Conservation (phyloP, 1,284 basidiomycete species). For the Cutaneotrichosporon sp. region DNA sequence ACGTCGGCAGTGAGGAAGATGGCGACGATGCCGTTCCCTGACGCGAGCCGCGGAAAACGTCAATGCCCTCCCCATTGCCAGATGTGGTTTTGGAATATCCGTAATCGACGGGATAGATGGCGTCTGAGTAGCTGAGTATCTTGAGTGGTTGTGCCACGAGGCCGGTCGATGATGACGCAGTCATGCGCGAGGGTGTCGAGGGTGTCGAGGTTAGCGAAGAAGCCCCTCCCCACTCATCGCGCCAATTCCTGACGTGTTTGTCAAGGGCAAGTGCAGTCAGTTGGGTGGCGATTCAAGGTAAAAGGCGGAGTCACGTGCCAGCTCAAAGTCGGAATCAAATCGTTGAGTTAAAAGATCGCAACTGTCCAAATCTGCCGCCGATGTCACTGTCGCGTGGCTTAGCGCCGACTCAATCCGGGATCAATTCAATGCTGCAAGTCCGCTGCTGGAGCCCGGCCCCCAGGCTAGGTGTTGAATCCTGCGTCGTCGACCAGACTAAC, state of each 20-base stretch:
- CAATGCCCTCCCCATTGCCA: not conserved
- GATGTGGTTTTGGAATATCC: not conserved
- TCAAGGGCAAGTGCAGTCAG: not conserved
- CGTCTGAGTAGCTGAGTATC: not conserved
- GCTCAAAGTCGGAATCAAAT: not conserved
- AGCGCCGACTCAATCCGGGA: not conserved
- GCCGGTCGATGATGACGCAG: not conserved
- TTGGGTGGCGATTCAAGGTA: not conserved
- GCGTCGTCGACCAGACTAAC: slow-evolving; percentile 13
- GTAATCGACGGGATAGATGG: slow-evolving; percentile 8
- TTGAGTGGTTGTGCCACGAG: not conserved
- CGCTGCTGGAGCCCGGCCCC: not conserved
- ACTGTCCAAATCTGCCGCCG: not conserved
- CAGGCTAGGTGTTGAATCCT: slow-evolving; percentile 4
- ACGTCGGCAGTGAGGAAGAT: slow-evolving; percentile 6
- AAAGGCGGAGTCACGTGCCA: not conserved
- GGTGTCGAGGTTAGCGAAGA: slow-evolving; percentile 6
- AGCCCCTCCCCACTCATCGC: not conserved
- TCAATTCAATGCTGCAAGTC: not conserved
- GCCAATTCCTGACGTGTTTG: no score
- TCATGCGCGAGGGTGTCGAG: not conserved
- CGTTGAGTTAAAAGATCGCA: not conserved
- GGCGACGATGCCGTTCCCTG: not conserved
- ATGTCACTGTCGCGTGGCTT: not conserved
- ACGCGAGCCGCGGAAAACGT: slow-evolving; percentile 8